A percentile compares a stretch with the other conserved stretches of the same genome.
Conservation (phyloP, 371 early-diverging fungal species). For the Thermomucor indicae-seudaticae region DNA sequence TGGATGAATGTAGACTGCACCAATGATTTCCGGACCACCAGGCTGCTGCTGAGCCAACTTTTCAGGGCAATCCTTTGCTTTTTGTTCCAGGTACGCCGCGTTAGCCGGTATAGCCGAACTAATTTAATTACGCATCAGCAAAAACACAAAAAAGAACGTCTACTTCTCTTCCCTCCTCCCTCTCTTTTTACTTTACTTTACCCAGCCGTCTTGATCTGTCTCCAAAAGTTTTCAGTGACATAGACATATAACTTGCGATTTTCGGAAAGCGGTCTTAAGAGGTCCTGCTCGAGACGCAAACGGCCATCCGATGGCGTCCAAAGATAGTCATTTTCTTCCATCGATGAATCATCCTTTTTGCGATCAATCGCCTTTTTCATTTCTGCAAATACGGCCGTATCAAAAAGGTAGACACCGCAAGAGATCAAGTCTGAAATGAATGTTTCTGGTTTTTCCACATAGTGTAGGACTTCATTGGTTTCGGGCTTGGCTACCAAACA, state of each 20-base stretch:
- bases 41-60: conserved; percentile 52
- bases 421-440: conserved; percentile 92
- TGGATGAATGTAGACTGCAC: conserved; percentile 92
- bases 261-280: conserved; percentile 81
- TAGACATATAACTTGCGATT: conserved; percentile 78
- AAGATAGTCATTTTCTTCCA: conserved; percentile 52
- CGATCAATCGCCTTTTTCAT: conserved; percentile 67
- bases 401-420: conserved; percentile 92
- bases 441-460: conserved; percentile 96
- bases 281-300: conserved; percentile 89
- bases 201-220: conserved; percentile 93
- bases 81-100: conserved; percentile 81
- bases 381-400: conserved; percentile 76
- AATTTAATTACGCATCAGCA: background rate
- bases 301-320: conserved; percentile 60
- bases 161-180: background rate
- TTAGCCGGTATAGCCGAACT: conserved; percentile 94
- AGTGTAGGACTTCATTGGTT: conserved; percentile 87
- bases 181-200: conserved; percentile 22
- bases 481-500: conserved; percentile 86
- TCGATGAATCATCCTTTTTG: conserved; percentile 57
- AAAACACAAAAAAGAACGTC: too few species aligned
- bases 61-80: conserved; percentile 56
- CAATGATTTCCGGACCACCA: conserved; percentile 79
- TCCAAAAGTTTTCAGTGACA: conserved; percentile 83